Evolutionary conservation across 2,329 filamentous ascomycete genomes (phyloP), one percentile per base, ranked within the genome.

Genomic region (Colletotrichum shisoi): DNA sequence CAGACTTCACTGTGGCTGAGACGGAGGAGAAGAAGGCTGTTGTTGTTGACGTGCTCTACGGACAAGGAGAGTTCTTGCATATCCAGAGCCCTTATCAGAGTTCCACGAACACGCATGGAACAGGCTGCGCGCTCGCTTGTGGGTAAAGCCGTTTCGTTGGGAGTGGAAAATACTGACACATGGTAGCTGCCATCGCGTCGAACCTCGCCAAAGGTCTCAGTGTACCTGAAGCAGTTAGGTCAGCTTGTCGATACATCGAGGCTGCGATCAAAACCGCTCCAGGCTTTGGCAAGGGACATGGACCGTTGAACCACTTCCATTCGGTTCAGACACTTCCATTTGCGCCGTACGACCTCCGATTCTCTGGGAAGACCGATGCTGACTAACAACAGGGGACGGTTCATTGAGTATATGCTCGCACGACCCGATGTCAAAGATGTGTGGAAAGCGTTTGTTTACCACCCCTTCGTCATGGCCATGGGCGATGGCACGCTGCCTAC

Each of bases 61-160:
- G 92, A 7, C 78, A 77, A 0, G 83, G 83, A 0, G 81, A 80
- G 0, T 76, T 84, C 0, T 81, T 87, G 1, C 80, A 87, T 45
- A 84, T 97, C 56, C 85, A 93, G 76, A 91, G 87, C 45, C 82
- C 84, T 4, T 97, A 91, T 74, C 83, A 92, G 69, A 79, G 83
- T 11, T 93, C 90, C 9, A 89, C 83, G 67, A 94, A 94, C 74
- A 98, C 94, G 0, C 95, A 99, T 74, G 95, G 95, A 0, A 98
- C 95, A 0, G 95, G 95, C 4, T 99, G 95, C 75, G 96, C 93
- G 11, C 84, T 98, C 67, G 95, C 95, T 46, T 97, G 89, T 91
- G 77, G 81, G 88, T 82, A 37, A 57, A 5, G 2, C 5, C 12
- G 1, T 7, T 27, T 13, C 19, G 5, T 4, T 15, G 4, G 4